A percentile compares a stretch with the other conserved stretches of the same genome.
Evolutionary conservation across 371 early-diverging fungal genomes (phyloP).

Genomic region (Parasitella parasitica): DNA sequence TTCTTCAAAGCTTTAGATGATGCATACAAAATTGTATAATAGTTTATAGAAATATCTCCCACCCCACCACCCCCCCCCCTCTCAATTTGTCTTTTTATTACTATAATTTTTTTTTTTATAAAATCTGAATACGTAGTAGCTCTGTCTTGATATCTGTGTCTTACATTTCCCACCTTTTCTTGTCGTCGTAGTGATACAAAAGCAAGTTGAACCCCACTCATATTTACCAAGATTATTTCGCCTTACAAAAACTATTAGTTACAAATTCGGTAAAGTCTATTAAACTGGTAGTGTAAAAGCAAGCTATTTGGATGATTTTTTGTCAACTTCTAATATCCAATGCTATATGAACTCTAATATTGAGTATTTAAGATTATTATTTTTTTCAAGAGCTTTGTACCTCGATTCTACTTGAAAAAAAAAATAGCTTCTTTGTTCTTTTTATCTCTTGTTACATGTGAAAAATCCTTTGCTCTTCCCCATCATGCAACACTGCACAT

Average conservation of each 20-base stretch:
- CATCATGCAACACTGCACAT: neutral
- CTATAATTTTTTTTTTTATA: too few relatives aligned
- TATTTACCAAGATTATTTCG: neutral
- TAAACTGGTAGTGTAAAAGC: neutral
- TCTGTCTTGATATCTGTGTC: too few relatives aligned
- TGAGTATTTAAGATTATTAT: neutral
- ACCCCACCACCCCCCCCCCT: neutral
- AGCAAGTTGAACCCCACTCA: neutral
- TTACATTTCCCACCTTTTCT: neutral
- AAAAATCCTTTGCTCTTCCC: neutral
- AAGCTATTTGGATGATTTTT: neutral
- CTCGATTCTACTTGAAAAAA: too few relatives aligned
- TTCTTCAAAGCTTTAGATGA: constrained; percentile 9
- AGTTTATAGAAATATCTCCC: neutral
- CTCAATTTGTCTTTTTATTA: neutral
- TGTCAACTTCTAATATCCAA: too few relatives aligned
- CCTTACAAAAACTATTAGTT: neutral
- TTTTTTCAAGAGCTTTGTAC: neutral
- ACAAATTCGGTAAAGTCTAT: neutral
- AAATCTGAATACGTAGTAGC: too few relatives aligned
- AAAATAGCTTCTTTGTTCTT: neutral
- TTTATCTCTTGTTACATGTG: neutral
- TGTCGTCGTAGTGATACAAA: neutral
- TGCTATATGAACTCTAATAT: too few relatives aligned
- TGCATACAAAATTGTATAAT: constrained; percentile 5